A percentile compares a stretch with the other conserved stretches of the same genome.
Conservation (phyloP, 192 early-diverging fungal species). For the Piromyces sp. region DNA sequence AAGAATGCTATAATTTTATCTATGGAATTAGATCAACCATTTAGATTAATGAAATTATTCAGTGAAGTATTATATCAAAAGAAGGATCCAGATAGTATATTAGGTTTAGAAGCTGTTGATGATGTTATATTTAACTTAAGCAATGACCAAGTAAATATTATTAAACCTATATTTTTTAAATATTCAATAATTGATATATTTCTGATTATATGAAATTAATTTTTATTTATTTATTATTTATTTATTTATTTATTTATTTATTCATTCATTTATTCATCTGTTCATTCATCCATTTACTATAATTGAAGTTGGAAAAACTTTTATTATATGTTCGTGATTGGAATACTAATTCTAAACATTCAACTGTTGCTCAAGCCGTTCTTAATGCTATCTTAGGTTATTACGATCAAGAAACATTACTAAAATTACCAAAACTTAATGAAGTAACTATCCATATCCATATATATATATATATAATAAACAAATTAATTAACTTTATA, state of each 20-base stretch:
- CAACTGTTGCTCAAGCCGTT: constrained; percentile 59
- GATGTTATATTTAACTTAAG: constrained; percentile 4
- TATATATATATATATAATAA: too few species aligned
- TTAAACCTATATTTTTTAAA: constrained; percentile 5
- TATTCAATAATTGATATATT: too few species aligned
- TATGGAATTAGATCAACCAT: constrained; percentile 76
- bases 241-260: constrained; percentile 4
- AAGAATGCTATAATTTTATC: constrained; percentile 77
- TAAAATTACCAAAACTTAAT: constrained; percentile 62
- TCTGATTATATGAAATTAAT: too few species aligned
- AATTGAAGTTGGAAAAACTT: constrained; percentile 48
- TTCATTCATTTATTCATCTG: too few species aligned
- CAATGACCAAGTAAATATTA: neutral
- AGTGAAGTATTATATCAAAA: constrained; percentile 25
- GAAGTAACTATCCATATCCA: constrained; percentile 22
- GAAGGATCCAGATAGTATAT: neutral
- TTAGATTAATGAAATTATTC: constrained; percentile 58
- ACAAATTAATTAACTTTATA: neutral
- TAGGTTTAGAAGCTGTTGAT: neutral
- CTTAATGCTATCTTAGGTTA: constrained; percentile 57
- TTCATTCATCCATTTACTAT: too few species aligned
- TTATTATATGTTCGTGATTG: constrained; percentile 74
- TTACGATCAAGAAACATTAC: constrained; percentile 45
- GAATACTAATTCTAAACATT: constrained; percentile 82
- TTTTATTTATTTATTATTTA: constrained; percentile 5